phyloP scores from a whole-genome alignment of 177 flowering plant genomes.

The Telopea speciosissima region DNA sequence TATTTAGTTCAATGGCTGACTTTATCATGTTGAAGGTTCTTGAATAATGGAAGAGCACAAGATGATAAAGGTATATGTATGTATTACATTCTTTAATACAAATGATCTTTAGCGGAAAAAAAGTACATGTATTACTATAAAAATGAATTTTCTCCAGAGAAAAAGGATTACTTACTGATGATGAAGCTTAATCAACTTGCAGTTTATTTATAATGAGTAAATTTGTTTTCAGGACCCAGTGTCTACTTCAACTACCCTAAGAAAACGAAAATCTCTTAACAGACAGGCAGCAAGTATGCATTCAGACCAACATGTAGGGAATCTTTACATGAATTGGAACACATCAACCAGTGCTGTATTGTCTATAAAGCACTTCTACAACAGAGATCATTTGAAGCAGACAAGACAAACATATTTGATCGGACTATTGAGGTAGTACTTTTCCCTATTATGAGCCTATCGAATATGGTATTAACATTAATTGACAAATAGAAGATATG shows the following conservation, averaged over 20 bases:
- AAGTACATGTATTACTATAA: too few species aligned
- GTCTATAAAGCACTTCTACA: constrained; percentile 67
- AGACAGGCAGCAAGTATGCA: constrained; percentile 71
- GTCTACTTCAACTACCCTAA: constrained; percentile 26
- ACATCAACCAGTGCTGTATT: constrained; percentile 17
- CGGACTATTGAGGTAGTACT: constrained; percentile 53
- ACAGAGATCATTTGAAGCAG: constrained; percentile 85
- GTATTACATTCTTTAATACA: too few species aligned
- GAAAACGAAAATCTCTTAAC: constrained; percentile 73
- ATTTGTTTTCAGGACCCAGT: constrained; percentile 42
- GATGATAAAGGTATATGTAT: constrained; percentile 26
- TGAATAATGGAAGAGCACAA: constrained; percentile 40
- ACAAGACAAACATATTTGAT: too few species aligned
- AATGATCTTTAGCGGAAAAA: too few species aligned
- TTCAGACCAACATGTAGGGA: neutral
- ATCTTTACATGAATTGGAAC: neutral
- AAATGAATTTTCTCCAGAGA: neutral
- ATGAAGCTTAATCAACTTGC: neutral
- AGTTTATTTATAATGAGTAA: neutral
- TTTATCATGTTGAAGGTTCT: constrained; percentile 30
- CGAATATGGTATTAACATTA: neutral
- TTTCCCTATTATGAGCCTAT: neutral
- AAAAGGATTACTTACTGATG: neutral
- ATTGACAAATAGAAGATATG: neutral
- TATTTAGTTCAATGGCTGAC: neutral